Evolutionary conservation across 1,284 basidiomycete genomes (phyloP), one percentile per base, ranked within the genome.

Genomic region (Tilletia walkeri): DNA sequence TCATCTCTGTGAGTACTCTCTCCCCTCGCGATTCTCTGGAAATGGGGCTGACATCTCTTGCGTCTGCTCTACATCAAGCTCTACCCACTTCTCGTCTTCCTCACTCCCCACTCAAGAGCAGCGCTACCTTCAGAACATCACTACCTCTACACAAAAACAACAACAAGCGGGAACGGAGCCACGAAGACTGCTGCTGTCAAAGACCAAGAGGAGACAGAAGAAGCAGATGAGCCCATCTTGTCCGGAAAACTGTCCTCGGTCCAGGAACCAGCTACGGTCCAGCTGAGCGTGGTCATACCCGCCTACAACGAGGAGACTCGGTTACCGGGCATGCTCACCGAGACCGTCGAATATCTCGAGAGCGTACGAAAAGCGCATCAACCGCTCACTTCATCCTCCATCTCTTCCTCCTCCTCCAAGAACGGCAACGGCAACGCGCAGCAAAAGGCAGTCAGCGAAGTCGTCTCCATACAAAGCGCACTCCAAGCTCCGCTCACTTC

Each of bases 231-330:
- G 10, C 10, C n/a, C 9, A 34, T 34, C 24, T 12, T 24, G 30
- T 18, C n/a, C 18, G 47, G 34, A 10, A 41, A 30, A 18, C 70
- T 65, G 56, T 71, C 59, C 14, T 67, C 67, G 18, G 86, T 73
- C 0, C 86, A 90, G 38, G 89, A 91, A 77, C 50, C 59, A 41
- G 72, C 78, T 2, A 69, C 67, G 4, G 75, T 85, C 53, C 81
- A 82, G 53, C 86, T 97, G 39, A 90, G 89, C 24, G 88, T 96
- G 73, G 87, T 96, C 70, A 89, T 96, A 7, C 94, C 94, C 14
- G 94, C 94, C 0, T 97, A 90, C 86, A 96, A 96, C 80, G 94
- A 96, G 84, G 88, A 88, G 9, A 84, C 87, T 16, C 88, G 94
- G 5, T 86, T 97, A n/a, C 90, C 90, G 0, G 81, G 85, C 50